Base-by-base conservation (phyloP, 148 eudicot species). In the Vaccinium myrtillus region DNA sequence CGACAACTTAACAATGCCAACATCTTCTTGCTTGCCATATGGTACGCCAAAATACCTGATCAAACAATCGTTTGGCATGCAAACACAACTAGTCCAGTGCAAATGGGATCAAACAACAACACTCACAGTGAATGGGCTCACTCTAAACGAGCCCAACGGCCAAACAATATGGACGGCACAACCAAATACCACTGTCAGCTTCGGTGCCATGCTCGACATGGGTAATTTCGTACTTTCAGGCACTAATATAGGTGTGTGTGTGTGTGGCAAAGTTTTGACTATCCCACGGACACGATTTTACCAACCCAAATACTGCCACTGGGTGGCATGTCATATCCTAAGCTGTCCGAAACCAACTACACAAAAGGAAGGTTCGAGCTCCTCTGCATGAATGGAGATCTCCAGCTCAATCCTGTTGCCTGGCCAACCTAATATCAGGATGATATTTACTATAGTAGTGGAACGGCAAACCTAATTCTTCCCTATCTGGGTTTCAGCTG, bases 41-140 rank as follows among this genome's bases (percentile, higher is more conserved):
- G 81, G 81, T 79, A 79, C 48, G 65, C 65, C 49, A 14, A 55
- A 55, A 55, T 79, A 10, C 81, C 65, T 6, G 48, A 79, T 8
- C 32, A 2, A 54, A 55, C 81, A 4, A 30, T 79, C 48, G 67
- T 79, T 30, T 79, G 81, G 81, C 67, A 27, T 12, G 67, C 67
- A 79, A 55, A 55, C 46, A 54, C 65, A 15, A 16, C 1, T 2
- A 49, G 4, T 55, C 46, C 81, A 12, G 55, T 79, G 8, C 67
- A 18, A 32, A 16, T 13, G 30, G 81, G 65, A 27, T 79, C 81
- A 6, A 79, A 79, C 6, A 19, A 19, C 55, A 1, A 15, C 55
- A 12, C 65, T 79, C 49, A 32, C 81, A 6, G n/a, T 13, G 5
- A 16, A 30, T 56, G 81, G 81, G 12, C 67, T 79, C 48, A 32